Percentiles rank a stretch among this genome's conserved stretches.
Evolutionary conservation across 495 filamentous ascomycete genomes (phyloP).

Genomic region (Pseudevernia furfuracea): DNA sequence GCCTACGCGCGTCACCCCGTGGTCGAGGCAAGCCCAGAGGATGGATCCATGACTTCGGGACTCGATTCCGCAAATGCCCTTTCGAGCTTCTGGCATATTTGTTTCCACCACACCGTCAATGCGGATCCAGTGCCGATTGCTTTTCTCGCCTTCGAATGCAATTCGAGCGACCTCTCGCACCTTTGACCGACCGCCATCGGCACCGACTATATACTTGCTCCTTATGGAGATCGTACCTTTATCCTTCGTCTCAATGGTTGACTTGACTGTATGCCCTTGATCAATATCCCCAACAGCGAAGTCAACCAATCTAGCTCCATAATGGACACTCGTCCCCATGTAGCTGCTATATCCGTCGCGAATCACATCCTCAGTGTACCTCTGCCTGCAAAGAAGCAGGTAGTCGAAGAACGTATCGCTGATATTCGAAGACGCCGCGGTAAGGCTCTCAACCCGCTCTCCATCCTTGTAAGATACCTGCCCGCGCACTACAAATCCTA

Average conservation of each 20-base stretch:
- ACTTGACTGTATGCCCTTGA: neutral
- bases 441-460: constrained; percentile 30
- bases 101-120: constrained; percentile 46
- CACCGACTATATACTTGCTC: constrained; percentile 41
- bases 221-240: constrained; percentile 12
- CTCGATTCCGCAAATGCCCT: constrained; percentile 40
- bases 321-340: constrained; percentile 18
- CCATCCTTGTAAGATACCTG: constrained; percentile 42
- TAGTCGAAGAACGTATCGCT: constrained; percentile 39
- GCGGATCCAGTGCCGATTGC: constrained; percentile 41
- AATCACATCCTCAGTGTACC: constrained; percentile 39
- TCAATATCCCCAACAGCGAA: constrained; percentile 1
- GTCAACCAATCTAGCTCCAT: constrained; percentile 6
- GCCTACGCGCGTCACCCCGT: constrained; percentile 43
- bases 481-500: constrained; percentile 44
- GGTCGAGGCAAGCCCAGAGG: constrained; percentile 44
- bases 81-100: constrained; percentile 41
- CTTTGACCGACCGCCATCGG: constrained; percentile 41
- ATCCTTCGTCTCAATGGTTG: neutral
- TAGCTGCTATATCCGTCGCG: constrained; percentile 27
- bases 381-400: constrained; percentile 36
- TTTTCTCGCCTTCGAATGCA: constrained; percentile 39
- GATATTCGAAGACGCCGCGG: constrained; percentile 33
- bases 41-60: constrained; percentile 46
- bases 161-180: constrained; percentile 38